These are phyloP conservation scores for Erigeron canadensis DNA, from an alignment of 129 eudicot genomes.

Conservation along the genomic window DNA sequence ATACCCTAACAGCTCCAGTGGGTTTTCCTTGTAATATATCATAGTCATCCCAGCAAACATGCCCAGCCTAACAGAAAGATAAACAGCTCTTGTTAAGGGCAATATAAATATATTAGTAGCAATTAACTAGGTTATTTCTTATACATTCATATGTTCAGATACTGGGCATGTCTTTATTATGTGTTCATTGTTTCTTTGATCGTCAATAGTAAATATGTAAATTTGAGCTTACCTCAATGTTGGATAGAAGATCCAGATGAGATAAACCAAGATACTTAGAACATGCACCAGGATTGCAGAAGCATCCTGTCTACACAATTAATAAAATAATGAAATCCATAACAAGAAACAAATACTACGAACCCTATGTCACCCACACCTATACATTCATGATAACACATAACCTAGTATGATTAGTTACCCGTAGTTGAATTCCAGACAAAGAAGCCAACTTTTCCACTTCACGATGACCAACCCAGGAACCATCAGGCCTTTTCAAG, in stretches of 20 bases:
- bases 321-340: conserved; percentile 1
- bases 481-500: conserved; percentile 84
- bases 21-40: conserved; percentile 91
- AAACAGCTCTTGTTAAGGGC: not conserved
- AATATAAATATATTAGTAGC: not conserved
- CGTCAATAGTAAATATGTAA: not conserved
- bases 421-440: conserved; percentile 91
- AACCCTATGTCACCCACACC: not conserved
- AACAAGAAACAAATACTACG: conserved; percentile 12
- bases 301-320: conserved; percentile 88
- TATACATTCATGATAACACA: not conserved
- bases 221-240: conserved; percentile 63
- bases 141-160: not conserved
- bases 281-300: conserved; percentile 99
- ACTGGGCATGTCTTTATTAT: not conserved
- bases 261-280: conserved; percentile 93
- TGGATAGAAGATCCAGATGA: conserved; percentile 74
- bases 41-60: conserved; percentile 96
- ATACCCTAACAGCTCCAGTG: conserved; percentile 93
- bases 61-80: conserved; percentile 68
- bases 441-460: conserved; percentile 94
- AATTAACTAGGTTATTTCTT: conserved; percentile 4
- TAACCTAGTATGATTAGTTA: conserved; percentile 23
- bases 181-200: not conserved
- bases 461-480: conserved; percentile 95